phyloP scores from a whole-genome alignment of 768 basidiomycete species.

The Lenzites betulinus region DNA sequence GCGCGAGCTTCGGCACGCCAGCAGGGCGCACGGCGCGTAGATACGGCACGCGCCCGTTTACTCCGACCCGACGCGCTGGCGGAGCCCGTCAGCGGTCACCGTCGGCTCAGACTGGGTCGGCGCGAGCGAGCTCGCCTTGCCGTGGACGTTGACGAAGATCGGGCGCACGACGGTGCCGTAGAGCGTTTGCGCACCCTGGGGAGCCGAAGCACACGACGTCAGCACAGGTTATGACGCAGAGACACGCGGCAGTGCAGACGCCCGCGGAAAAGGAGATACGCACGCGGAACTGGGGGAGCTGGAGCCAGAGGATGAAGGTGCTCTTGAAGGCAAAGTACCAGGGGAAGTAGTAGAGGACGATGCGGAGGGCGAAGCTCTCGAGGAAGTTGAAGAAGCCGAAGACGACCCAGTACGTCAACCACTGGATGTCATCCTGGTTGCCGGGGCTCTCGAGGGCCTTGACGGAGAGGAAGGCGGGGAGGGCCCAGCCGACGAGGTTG shows the following conservation, averaged over 20 bases:
- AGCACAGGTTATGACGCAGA: slow-evolving; percentile 16
- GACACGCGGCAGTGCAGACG: not conserved
- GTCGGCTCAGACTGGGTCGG: slow-evolving; percentile 51
- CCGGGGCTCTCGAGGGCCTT: slow-evolving; percentile 90
- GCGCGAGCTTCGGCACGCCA: slow-evolving; percentile 8
- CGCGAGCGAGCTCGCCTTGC: slow-evolving; percentile 24
- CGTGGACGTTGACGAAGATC: slow-evolving; percentile 63
- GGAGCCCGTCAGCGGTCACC: slow-evolving; percentile 50
- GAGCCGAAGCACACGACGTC: slow-evolving; percentile 7
- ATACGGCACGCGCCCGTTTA: not conserved
- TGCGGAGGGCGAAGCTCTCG: slow-evolving; percentile 80
- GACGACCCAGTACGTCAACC: slow-evolving; percentile 97
- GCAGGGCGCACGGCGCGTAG: slow-evolving; percentile 1
- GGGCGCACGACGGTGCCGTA: slow-evolving; percentile 82
- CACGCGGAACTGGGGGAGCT: slow-evolving; percentile 83
- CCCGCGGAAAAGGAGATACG: slow-evolving; percentile 36
- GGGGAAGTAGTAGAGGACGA: slow-evolving; percentile 89
- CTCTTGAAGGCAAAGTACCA: slow-evolving; percentile 97
- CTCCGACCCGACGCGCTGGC: slow-evolving; percentile 43
- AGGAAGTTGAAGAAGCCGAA: slow-evolving; percentile 94
- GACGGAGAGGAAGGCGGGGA: slow-evolving; percentile 95
- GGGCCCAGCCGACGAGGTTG: slow-evolving; percentile 91
- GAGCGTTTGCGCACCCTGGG: slow-evolving; percentile 81
- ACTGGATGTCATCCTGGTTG: slow-evolving; percentile 86
- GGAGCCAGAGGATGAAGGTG: slow-evolving; percentile 88